phyloP scores from a whole-genome alignment of 257 asterid species.

The Solanum appendiculatum region DNA sequence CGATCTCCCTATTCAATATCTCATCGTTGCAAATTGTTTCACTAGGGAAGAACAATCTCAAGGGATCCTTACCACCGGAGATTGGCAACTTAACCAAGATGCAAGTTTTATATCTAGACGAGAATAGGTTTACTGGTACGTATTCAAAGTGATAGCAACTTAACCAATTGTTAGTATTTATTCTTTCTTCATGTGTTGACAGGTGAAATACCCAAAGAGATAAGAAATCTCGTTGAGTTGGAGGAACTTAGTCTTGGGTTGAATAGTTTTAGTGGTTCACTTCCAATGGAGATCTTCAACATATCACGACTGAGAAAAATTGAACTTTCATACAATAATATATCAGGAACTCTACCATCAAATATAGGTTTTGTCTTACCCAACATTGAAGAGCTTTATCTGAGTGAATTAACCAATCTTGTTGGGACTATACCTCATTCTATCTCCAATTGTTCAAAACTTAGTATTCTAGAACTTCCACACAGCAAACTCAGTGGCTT shows the following conservation, averaged over 20 bases:
- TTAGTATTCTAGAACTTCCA: neutral
- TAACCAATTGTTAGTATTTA: too few relatives aligned
- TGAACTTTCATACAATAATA: accelerated
- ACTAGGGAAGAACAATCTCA: too few relatives aligned
- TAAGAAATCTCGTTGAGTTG: neutral
- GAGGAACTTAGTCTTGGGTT: accelerated
- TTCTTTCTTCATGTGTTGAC: neutral
- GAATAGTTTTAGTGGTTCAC: neutral
- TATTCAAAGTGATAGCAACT: neutral
- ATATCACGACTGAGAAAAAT: neutral
- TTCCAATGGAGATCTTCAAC: neutral
- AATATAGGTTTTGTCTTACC: neutral
- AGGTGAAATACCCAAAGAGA: neutral
- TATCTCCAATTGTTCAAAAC: neutral
- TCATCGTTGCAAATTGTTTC: too few relatives aligned
- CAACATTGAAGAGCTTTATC: neutral
- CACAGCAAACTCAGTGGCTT: neutral
- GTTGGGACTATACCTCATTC: neutral
- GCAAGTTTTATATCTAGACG: too few relatives aligned
- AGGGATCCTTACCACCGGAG: too few relatives aligned
- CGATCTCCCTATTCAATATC: too few relatives aligned
- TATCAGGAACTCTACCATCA: neutral
- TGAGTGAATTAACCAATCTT: neutral
- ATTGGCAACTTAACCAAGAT: too few relatives aligned
- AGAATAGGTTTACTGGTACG: too few relatives aligned